These are phyloP conservation scores for Podospora pseudopauciseta DNA, from an alignment of 495 filamentous ascomycete species.

Conservation along the genomic window DNA sequence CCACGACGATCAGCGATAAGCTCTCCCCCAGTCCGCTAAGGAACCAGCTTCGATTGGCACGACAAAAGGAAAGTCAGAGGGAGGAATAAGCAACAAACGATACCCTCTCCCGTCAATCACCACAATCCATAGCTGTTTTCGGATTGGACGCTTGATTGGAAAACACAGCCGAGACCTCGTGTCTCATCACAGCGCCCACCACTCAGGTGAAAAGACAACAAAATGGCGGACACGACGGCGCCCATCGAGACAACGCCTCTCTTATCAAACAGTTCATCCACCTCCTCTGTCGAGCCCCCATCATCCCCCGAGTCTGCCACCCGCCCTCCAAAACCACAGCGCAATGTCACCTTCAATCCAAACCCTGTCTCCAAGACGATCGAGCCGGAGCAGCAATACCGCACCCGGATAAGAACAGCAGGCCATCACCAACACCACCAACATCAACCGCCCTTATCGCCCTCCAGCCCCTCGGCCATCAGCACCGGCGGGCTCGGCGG, in stretches of 20 bases:
- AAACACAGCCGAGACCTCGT: neutral
- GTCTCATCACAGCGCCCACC: neutral
- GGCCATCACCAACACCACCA: conserved; percentile 17
- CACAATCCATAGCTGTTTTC: neutral
- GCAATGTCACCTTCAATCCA: conserved; percentile 50
- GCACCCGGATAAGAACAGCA: conserved; percentile 2
- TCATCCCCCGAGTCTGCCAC: conserved; percentile 31
- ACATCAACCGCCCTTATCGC: conserved; percentile 6
- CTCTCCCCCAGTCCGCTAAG: neutral
- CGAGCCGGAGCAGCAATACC: conserved; percentile 39
- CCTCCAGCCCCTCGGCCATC: conserved; percentile 24
- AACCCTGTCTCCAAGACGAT: conserved; percentile 50
- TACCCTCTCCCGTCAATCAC: neutral
- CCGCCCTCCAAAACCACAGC: conserved; percentile 35
- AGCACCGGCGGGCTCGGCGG: conserved; percentile 31
- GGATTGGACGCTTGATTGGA: neutral
- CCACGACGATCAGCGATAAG: neutral
- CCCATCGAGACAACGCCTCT: neutral
- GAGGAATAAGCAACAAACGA: neutral
- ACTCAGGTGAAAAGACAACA: neutral
- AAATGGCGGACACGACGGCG: neutral
- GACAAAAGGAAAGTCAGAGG: neutral
- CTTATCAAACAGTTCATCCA: neutral
- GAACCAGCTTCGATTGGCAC: neutral
- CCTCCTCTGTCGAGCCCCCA: neutral